These are phyloP conservation scores for Penicillium ucsense DNA, from an alignment of 495 filamentous ascomycete genomes.

Conservation along the genomic window DNA sequence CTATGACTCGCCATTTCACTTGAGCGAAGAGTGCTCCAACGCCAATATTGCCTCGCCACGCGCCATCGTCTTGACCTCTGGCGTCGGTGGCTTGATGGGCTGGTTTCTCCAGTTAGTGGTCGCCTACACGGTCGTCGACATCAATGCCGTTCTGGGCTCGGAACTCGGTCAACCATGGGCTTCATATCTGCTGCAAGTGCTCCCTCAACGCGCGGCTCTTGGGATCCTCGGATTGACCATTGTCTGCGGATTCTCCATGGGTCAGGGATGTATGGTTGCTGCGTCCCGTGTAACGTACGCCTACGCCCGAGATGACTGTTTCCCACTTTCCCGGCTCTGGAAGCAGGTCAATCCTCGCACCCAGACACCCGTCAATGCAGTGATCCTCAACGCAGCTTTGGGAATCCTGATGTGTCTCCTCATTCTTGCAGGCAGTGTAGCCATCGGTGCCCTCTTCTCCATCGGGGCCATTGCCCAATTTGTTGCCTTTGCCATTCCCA, in stretches of 20 bases:
- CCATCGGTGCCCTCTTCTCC: slow-evolving; percentile 66
- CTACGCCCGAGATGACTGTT: slow-evolving; percentile 71
- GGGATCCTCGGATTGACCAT: slow-evolving; percentile 62
- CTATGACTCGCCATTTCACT: slow-evolving; percentile 68
- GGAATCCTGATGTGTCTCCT: slow-evolving; percentile 57
- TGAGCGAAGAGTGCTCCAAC: slow-evolving; percentile 71
- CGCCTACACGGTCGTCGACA: slow-evolving; percentile 69
- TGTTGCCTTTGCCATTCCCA: slow-evolving; percentile 65
- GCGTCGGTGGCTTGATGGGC: slow-evolving; percentile 57
- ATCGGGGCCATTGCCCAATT: slow-evolving; percentile 70
- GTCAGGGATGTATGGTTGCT: slow-evolving; percentile 75
- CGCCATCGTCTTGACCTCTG: slow-evolving; percentile 67
- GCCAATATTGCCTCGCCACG: slow-evolving; percentile 65
- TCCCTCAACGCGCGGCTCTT: slow-evolving; percentile 56
- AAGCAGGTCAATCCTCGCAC: slow-evolving; percentile 59
- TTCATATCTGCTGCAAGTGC: slow-evolving; percentile 60
- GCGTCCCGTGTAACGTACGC: slow-evolving; percentile 72
- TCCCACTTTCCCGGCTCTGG: slow-evolving; percentile 54
- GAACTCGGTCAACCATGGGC: slow-evolving; percentile 70
- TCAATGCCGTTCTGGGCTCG: slow-evolving; percentile 49
- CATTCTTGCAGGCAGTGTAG: slow-evolving; percentile 56
- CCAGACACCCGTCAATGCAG: slow-evolving; percentile 67
- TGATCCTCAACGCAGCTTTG: slow-evolving; percentile 60
- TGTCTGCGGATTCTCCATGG: slow-evolving; percentile 70
- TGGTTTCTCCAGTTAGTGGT: slow-evolving; percentile 72